These are phyloP conservation scores for Cochlearia excelsa DNA, from an alignment of 345 rosid species.

Conservation along the genomic window DNA sequence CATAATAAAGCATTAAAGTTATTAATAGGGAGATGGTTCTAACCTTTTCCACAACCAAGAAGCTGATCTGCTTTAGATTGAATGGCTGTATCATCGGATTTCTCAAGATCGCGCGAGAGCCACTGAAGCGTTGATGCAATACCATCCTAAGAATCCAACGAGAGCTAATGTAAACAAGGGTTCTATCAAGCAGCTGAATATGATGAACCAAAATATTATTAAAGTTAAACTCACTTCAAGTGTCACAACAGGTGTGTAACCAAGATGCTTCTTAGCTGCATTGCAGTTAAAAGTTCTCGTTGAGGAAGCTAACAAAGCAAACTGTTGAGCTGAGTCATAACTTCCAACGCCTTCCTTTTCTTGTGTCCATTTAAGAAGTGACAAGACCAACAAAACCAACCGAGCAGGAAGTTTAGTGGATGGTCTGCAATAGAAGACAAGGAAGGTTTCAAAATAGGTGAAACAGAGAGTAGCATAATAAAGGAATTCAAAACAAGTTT, in stretches of 20 bases:
- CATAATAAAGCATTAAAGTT: background rate
- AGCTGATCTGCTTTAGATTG: constrained; percentile 71
- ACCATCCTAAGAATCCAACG: constrained; percentile 61
- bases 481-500: constrained; percentile 10
- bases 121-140: constrained; percentile 60
- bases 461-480: constrained; percentile 10
- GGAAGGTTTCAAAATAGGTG: constrained; percentile 11
- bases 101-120: constrained; percentile 55
- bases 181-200: constrained; percentile 21
- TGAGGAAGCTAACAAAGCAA: constrained; percentile 58
- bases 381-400: constrained; percentile 42
- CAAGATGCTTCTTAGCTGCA: constrained; percentile 69
- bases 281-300: constrained; percentile 77
- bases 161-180: background rate
- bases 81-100: constrained; percentile 34
- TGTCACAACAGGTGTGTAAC: constrained; percentile 66
- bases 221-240: constrained; percentile 51
- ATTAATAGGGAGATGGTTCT: constrained; percentile 22
- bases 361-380: constrained; percentile 49
- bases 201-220: background rate
- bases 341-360: constrained; percentile 47
- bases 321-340: constrained; percentile 45
- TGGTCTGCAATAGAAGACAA: constrained; percentile 60
- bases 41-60: constrained; percentile 87
- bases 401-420: constrained; percentile 59